phyloP scores from a whole-genome alignment of 176 grass and related monocot species.

The Carex myosuroides region DNA sequence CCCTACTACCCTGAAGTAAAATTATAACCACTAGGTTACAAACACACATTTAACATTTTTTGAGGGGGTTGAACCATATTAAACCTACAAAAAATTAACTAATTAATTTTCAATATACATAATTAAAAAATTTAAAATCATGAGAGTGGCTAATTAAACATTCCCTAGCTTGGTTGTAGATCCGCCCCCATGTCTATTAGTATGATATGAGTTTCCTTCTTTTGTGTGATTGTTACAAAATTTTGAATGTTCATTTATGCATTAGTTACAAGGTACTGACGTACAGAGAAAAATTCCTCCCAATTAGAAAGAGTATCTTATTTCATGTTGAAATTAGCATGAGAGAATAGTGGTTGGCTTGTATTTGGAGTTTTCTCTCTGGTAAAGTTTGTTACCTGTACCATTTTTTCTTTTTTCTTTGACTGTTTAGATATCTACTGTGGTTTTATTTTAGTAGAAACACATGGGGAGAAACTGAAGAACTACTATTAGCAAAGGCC shows the following conservation, averaged over 20 bases:
- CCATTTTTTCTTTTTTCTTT: background rate
- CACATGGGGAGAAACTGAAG: background rate
- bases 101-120: no score
- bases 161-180: no score
- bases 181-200: background rate
- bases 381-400: background rate
- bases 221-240: background rate
- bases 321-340: background rate
- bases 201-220: background rate
- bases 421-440: background rate
- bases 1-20: no score
- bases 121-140: no score
- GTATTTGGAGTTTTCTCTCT: background rate
- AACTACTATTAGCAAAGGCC: background rate
- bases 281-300: background rate
- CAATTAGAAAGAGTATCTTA: background rate
- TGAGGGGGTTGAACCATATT: no score
- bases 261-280: background rate
- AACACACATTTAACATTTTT: no score
- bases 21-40: no score
- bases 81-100: no score
- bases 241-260: background rate
- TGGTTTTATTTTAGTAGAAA: background rate
- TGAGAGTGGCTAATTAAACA: no score
- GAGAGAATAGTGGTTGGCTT: background rate